phyloP scores from a whole-genome alignment of 192 early-diverging fungal species.

The Podochytrium sp. region DNA sequence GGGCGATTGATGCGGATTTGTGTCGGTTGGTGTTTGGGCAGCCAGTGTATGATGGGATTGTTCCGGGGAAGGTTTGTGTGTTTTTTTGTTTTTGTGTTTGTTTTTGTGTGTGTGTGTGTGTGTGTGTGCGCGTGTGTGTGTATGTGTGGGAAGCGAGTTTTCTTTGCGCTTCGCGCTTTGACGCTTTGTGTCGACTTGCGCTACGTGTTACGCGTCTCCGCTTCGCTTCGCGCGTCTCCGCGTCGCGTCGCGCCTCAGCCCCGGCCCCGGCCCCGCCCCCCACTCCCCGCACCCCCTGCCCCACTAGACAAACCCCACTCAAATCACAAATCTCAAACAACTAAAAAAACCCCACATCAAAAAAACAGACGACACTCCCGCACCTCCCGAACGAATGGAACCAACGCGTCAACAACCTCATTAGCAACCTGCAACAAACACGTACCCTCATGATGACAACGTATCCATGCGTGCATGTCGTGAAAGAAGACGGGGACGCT shows the following conservation, averaged over 20 bases:
- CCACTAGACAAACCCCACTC: no score
- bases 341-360: no score
- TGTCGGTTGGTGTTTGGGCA: conserved; percentile 77
- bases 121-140: no score
- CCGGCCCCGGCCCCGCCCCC: no score
- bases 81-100: neutral
- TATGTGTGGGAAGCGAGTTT: no score
- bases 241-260: no score
- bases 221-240: no score
- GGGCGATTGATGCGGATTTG: conserved; percentile 76
- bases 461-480: conserved; percentile 78
- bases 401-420: conserved; percentile 72
- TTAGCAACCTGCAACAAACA: conserved; percentile 72
- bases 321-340: no score
- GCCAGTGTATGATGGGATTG: conserved; percentile 75
- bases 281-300: no score
- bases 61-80: conserved; percentile 71
- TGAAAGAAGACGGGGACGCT: conserved; percentile 92
- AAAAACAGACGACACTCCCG: conserved; percentile 67
- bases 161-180: no score
- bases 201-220: no score
- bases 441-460: conserved; percentile 64
- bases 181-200: no score
- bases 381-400: conserved; percentile 72
- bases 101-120: neutral